These are phyloP conservation scores for Colletotrichum sp. DNA, from an alignment of 2,329 filamentous ascomycete genomes.

Conservation along the genomic window DNA sequence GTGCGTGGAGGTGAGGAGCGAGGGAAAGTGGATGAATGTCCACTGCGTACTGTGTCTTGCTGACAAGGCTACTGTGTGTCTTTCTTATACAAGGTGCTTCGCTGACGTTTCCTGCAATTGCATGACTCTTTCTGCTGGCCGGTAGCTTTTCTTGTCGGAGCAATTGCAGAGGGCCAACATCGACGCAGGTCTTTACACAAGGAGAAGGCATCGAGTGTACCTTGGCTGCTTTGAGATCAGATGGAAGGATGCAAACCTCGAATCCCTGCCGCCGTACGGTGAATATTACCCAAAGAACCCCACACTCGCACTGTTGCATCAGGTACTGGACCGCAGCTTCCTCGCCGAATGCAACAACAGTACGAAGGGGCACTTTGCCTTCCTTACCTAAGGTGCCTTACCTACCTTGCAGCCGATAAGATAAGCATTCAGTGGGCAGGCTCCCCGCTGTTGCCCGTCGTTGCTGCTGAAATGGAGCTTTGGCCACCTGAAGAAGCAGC, in stretches of 20 bases:
- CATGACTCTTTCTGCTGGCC: neutral
- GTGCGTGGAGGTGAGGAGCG: neutral
- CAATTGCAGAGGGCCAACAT: neutral
- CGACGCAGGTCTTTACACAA: neutral
- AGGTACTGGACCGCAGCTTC: neutral
- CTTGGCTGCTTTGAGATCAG: neutral
- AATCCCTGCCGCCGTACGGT: neutral
- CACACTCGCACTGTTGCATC: conserved; percentile 13
- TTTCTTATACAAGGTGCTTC: neutral
- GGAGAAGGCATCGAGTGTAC: neutral
- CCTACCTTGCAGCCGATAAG: neutral
- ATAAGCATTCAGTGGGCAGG: neutral
- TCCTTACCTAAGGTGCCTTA: no score
- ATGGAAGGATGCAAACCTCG: neutral
- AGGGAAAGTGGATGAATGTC: neutral
- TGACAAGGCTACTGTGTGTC: neutral
- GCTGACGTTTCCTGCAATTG: neutral
- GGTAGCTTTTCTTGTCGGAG: neutral
- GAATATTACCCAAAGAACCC: no score
- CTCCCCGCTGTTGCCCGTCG: conserved; percentile 1
- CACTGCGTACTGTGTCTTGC: neutral
- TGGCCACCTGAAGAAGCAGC: neutral
- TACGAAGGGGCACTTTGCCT: neutral
- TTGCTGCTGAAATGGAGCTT: neutral
- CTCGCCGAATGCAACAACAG: conserved; percentile 12